Evolutionary conservation across 176 grass and related monocot genomes (phyloP).

Genomic region (Leersia perrieri): DNA sequence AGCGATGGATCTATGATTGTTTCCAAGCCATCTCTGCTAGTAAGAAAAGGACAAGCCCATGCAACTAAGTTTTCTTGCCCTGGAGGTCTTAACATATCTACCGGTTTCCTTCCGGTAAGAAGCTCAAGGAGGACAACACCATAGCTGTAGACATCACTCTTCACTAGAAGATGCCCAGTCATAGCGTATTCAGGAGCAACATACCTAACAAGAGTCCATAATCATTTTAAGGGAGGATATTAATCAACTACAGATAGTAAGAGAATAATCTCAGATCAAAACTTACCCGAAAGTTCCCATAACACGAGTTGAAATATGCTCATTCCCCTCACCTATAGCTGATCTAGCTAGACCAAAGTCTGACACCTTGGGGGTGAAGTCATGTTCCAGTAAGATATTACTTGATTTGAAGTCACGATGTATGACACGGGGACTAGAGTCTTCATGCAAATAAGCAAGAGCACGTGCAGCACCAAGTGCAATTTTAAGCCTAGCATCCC

Average conservation of each 20-base stretch:
- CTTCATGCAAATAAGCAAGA: conserved; percentile 96
- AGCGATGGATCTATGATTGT: conserved; percentile 78
- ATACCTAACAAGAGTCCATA: conserved; percentile 53
- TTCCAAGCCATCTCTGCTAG: conserved; percentile 64
- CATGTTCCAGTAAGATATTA: conserved; percentile 93
- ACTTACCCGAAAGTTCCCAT: conserved; percentile 99
- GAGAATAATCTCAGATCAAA: conserved; percentile 15
- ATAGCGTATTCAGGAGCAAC: conserved; percentile 98
- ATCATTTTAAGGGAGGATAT: conserved; percentile 9
- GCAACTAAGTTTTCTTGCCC: conserved; percentile 97
- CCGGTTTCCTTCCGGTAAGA: conserved; percentile 84
- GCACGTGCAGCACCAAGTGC: conserved; percentile 86
- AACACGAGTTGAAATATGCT: conserved; percentile 94
- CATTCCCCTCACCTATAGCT: conserved; percentile 74
- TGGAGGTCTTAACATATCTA: conserved; percentile 83
- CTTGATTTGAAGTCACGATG: conserved; percentile 99
- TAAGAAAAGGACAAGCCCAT: conserved; percentile 83
- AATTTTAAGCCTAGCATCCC: conserved; percentile 84
- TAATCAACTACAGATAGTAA: conserved; percentile 12
- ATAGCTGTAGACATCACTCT: conserved; percentile 99
- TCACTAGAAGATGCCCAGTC: conserved; percentile 98
- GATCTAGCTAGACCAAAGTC: conserved; percentile 88
- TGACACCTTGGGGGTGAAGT: conserved; percentile 92
- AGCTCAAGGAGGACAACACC: conserved; percentile 98
- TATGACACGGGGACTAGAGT: conserved; percentile 98